Evolutionary conservation across 192 early-diverging fungal genomes (phyloP).

Genomic region (Podila minutissima): DNA sequence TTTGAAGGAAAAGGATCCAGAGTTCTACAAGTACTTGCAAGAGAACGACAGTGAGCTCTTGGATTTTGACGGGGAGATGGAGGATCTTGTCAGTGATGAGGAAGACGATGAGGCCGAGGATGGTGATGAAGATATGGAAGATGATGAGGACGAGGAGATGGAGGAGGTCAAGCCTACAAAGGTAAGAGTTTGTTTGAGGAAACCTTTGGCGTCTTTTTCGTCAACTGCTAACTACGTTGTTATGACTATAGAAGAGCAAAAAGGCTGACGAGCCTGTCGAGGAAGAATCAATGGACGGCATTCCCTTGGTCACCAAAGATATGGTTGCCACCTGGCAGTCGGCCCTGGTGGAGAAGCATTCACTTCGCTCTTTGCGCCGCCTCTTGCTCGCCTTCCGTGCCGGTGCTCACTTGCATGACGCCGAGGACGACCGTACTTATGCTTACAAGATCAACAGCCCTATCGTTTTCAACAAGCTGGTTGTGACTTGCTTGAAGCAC

Average conservation of each 20-base stretch:
- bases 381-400: conserved; percentile 88
- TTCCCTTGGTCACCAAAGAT: conserved; percentile 70
- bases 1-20: conserved; percentile 87
- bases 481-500: conserved; percentile 78
- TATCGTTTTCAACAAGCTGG: conserved; percentile 82
- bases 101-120: conserved; percentile 55
- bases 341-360: conserved; percentile 65
- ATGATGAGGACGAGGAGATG: conserved; percentile 37
- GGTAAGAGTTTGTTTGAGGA: not conserved
- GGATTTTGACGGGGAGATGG: conserved; percentile 72
- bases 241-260: conserved; percentile 19
- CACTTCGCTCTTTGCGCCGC: conserved; percentile 74
- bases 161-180: conserved; percentile 32
- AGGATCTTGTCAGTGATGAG: conserved; percentile 55
- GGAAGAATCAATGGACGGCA: conserved; percentile 50
- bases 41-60: conserved; percentile 88
- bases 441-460: conserved; percentile 78
- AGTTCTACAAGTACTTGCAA: conserved; percentile 92
- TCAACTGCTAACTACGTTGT: not conserved
- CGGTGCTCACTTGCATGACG: conserved; percentile 79
- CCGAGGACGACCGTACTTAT: conserved; percentile 60
- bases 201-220: too few relatives aligned
- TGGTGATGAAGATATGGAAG: conserved; percentile 17
- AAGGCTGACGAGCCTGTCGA: conserved; percentile 40
- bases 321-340: conserved; percentile 82